phyloP scores from a whole-genome alignment of 768 basidiomycete species.

The Mycena epipterygia region DNA sequence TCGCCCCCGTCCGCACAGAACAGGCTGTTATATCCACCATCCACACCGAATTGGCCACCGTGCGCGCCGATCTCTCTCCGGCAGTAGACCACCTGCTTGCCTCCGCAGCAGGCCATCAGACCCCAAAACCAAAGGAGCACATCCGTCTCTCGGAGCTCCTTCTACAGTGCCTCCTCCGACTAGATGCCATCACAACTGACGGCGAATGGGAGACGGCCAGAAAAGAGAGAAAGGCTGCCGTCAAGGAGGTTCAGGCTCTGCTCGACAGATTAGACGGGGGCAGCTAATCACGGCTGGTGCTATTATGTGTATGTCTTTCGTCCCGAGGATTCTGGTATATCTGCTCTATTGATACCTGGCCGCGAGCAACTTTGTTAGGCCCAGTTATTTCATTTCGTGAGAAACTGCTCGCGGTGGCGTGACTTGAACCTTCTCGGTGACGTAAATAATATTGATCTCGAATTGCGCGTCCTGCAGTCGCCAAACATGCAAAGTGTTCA shows the following conservation, averaged over 20 bases:
- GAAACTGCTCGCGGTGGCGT: conserved; percentile 21
- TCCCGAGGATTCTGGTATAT: background rate
- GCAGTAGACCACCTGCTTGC: conserved; percentile 69
- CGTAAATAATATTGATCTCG: too few species aligned
- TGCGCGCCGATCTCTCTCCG: conserved; percentile 65
- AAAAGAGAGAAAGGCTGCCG: conserved; percentile 86
- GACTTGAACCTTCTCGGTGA: background rate
- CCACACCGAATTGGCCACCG: conserved; percentile 59
- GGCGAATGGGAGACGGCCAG: conserved; percentile 85
- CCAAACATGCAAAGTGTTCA: too few species aligned
- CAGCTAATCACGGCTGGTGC: background rate
- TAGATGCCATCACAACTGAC: conserved; percentile 86
- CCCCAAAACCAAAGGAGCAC: conserved; percentile 52
- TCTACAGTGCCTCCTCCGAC: conserved; percentile 86
- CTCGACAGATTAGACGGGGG: conserved; percentile 64
- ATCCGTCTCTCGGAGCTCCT: conserved; percentile 84
- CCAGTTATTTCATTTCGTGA: background rate
- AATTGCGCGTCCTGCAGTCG: too few species aligned
- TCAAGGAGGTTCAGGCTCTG: conserved; percentile 86
- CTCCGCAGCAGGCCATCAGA: conserved; percentile 35
- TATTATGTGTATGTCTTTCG: background rate
- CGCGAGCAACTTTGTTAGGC: background rate
- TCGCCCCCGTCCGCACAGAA: conserved; percentile 58
- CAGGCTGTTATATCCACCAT: conserved; percentile 66
- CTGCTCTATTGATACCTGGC: too few species aligned